Evolutionary conservation across 2,329 filamentous ascomycete species (phyloP).

Genomic region (Calonectria pauciramosa): DNA sequence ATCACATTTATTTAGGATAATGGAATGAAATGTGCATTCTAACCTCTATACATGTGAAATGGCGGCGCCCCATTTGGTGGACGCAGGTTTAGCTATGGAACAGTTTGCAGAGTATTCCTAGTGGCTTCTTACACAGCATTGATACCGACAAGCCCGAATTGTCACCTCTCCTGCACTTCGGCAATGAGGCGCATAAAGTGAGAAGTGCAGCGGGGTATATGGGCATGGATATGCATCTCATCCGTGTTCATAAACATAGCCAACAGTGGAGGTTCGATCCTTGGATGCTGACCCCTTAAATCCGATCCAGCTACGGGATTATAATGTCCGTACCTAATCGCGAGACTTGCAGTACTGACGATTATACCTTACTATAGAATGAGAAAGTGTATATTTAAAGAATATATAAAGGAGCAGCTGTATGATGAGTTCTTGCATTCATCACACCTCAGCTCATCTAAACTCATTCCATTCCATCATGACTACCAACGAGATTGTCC

Average conservation of each 20-base stretch:
- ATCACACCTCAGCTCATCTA: not conserved
- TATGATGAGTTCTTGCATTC: not conserved
- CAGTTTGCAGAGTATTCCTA: not conserved
- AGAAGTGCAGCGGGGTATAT: not conserved
- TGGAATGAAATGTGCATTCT: not conserved
- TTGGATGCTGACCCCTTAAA: not conserved
- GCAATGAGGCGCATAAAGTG: not conserved
- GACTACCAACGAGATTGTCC: constrained; percentile 55
- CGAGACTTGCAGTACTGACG: not conserved
- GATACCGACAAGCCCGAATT: not conserved
- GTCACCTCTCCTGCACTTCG: not conserved
- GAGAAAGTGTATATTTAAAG: not conserved
- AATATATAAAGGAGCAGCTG: not conserved
- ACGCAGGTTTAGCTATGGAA: no score
- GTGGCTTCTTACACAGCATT: not conserved
- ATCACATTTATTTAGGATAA: not conserved
- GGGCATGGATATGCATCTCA: not conserved
- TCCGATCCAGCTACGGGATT: not conserved
- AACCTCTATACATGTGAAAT: not conserved
- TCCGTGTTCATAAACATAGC: not conserved
- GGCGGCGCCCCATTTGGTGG: not conserved
- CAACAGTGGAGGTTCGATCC: not conserved
- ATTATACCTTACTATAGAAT: no score
- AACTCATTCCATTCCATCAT: constrained; percentile 28
- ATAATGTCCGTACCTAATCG: not conserved